These are phyloP conservation scores for Fusarium temperatum DNA, from an alignment of 2,329 filamentous ascomycete species.

Conservation along the genomic window DNA sequence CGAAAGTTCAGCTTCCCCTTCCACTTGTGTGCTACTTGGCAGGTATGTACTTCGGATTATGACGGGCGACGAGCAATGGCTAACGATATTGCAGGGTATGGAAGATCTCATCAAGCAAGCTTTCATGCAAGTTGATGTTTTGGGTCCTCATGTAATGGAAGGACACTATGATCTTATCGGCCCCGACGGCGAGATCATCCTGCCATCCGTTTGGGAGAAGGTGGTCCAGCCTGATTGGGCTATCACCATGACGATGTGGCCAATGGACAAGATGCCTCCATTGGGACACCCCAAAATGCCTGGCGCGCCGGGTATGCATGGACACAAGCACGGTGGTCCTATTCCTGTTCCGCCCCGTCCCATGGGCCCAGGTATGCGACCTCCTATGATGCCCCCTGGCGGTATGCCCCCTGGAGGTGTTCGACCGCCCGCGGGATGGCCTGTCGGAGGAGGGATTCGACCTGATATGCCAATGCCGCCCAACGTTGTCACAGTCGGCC, in stretches of 20 bases:
- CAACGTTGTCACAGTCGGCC: slow-evolving; percentile 37
- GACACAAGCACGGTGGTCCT: slow-evolving; percentile 21
- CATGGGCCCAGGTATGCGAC: slow-evolving; percentile 20
- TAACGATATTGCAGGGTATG: slow-evolving; percentile 71
- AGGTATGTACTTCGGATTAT: slow-evolving; percentile 61
- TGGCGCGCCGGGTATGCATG: slow-evolving; percentile 19
- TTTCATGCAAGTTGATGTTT: slow-evolving; percentile 79
- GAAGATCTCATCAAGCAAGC: slow-evolving; percentile 87
- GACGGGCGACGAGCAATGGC: neutral
- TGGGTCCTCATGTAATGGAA: slow-evolving; percentile 78
- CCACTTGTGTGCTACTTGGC: slow-evolving; percentile 84
- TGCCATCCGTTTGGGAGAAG: slow-evolving; percentile 81
- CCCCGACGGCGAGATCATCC: slow-evolving; percentile 82
- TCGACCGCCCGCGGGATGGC: slow-evolving; percentile 36
- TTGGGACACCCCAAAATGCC: slow-evolving; percentile 34
- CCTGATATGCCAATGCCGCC: slow-evolving; percentile 20
- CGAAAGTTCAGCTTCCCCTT: slow-evolving; percentile 94
- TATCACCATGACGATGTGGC: slow-evolving; percentile 68
- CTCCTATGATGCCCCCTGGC: slow-evolving; percentile 8
- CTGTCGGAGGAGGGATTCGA: neutral
- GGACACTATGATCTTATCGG: slow-evolving; percentile 84
- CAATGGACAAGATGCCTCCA: slow-evolving; percentile 56
- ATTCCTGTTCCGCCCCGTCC: slow-evolving; percentile 8
- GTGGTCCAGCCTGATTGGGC: slow-evolving; percentile 76
- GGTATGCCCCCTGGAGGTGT: slow-evolving; percentile 23